A percentile compares a stretch with the other conserved stretches of the same genome.
These are phyloP conservation scores for Calycina herbarum DNA, from an alignment of 2,329 filamentous ascomycete genomes.

Conservation along the genomic window DNA sequence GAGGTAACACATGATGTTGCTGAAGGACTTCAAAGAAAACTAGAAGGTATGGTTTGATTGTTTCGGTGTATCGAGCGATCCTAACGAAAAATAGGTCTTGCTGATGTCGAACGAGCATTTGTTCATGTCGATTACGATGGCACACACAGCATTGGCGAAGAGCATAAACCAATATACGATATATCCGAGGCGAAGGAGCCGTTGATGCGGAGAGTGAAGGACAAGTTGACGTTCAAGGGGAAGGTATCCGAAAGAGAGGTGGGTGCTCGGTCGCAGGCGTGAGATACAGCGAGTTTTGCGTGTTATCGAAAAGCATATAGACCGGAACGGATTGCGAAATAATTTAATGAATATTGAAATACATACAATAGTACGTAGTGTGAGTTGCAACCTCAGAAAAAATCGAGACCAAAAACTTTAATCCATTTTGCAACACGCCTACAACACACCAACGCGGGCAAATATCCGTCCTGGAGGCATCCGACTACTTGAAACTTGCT, in stretches of 20 bases:
- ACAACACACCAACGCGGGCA: no score
- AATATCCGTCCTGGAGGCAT: no score
- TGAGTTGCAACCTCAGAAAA: no score
- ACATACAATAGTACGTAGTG: not conserved
- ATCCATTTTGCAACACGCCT: no score
- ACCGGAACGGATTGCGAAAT: not conserved
- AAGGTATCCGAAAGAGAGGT: constrained; percentile 5
- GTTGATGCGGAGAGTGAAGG: constrained; percentile 21
- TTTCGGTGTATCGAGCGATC: not conserved
- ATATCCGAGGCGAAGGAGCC: constrained; percentile 20
- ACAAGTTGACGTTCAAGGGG: constrained; percentile 13
- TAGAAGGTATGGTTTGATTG: constrained; percentile 58
- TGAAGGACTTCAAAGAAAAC: constrained; percentile 77
- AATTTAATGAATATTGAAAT: not conserved
- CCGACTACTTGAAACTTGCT: no score
- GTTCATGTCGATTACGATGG: constrained; percentile 61
- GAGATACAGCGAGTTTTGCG: not conserved
- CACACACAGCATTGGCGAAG: constrained; percentile 20
- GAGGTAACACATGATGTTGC: constrained; percentile 79
- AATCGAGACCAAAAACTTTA: no score
- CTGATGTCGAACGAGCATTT: constrained; percentile 72
- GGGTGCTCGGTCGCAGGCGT: not conserved
- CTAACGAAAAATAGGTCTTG: constrained; percentile 47
- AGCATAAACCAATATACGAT: constrained; percentile 29
- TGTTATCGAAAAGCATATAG: not conserved